Percentiles rank a stretch among this genome's conserved stretches.
Evolutionary conservation across 306 rosid species (phyloP).

Genomic region (Ormosia emarginata): DNA sequence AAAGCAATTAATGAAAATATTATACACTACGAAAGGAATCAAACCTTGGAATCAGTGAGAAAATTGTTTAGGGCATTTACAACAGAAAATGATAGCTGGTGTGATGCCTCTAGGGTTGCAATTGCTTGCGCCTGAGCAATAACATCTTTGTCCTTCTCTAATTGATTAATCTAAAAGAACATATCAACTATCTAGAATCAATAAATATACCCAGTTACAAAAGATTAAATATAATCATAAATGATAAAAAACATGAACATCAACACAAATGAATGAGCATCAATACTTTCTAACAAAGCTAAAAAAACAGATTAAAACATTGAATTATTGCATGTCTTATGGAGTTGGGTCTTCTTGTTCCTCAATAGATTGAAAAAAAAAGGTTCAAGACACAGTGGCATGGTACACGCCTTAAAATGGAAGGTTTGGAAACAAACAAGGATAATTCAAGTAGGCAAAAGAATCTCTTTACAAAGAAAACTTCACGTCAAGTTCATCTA

Average conservation of each 20-base stretch:
- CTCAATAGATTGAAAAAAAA: neutral
- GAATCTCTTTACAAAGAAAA: neutral
- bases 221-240: neutral
- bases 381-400: neutral
- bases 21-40: conserved; percentile 9
- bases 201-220: conserved; percentile 9
- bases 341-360: neutral
- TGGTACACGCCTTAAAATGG: neutral
- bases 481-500: neutral
- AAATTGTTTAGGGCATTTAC: conserved; percentile 85
- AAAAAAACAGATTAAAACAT: neutral
- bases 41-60: conserved; percentile 86
- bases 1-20: neutral
- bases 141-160: conserved; percentile 98
- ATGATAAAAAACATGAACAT: neutral
- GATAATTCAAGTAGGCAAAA: neutral
- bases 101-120: conserved; percentile 68
- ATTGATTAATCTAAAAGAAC: conserved; percentile 78
- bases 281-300: neutral
- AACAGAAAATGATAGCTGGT: conserved; percentile 79
- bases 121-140: conserved; percentile 95
- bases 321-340: neutral
- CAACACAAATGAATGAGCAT: conserved; percentile 8
- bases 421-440: neutral
- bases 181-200: conserved; percentile 30